Conservation (phyloP, 164 flowering plant species). For the Cinnamomum micranthum region DNA sequence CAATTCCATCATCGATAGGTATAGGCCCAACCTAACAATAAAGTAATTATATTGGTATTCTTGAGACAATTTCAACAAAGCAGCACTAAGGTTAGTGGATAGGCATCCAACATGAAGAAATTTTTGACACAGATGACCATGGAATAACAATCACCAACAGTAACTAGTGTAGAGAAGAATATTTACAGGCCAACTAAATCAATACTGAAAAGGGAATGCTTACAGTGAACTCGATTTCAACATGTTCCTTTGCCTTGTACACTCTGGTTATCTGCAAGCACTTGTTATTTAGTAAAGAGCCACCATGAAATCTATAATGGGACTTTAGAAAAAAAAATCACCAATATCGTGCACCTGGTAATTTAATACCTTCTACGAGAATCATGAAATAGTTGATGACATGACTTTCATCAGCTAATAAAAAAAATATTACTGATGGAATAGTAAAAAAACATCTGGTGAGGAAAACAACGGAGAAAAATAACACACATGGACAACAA, state of each 20-base stretch:
- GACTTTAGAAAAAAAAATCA: too few species aligned
- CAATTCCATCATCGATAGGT: conserved; percentile 63
- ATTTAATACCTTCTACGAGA: background rate
- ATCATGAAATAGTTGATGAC: background rate
- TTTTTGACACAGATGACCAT: background rate
- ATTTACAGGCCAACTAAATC: background rate
- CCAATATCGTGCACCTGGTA: background rate
- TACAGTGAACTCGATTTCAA: conserved; percentile 52
- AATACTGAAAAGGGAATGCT: conserved; percentile 14
- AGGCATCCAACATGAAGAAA: background rate
- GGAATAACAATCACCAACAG: background rate
- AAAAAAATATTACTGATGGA: too few species aligned
- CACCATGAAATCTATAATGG: too few species aligned
- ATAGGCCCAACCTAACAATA: conserved; percentile 32
- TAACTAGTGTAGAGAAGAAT: background rate
- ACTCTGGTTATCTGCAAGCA: conserved; percentile 68
- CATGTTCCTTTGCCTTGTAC: conserved; percentile 57
- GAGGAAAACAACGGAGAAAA: too few species aligned
- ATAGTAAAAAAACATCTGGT: too few species aligned
- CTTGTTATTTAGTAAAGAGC: background rate
- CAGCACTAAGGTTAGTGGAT: background rate
- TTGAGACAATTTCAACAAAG: background rate
- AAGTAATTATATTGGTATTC: background rate
- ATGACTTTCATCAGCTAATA: background rate
- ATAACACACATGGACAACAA: too few species aligned